phyloP scores from a whole-genome alignment of 2,329 filamentous ascomycete species.

The Zopfia rhizophila region DNA sequence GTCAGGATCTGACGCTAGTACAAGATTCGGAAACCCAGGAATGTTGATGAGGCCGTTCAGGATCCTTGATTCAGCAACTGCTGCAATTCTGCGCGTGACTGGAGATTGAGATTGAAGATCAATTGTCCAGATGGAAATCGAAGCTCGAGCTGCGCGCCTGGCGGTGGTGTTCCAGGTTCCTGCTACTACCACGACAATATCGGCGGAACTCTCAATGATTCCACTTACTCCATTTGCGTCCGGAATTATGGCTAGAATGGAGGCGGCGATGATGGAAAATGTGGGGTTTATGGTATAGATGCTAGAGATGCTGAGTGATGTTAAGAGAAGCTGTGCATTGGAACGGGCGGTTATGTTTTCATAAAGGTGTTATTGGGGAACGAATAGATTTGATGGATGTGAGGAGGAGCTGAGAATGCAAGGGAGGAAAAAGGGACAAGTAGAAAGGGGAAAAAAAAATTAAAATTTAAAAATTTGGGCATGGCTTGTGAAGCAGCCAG shows the following conservation, averaged over 20 bases:
- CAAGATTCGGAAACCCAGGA: constrained; percentile 10
- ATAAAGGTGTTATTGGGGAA: constrained; percentile 2
- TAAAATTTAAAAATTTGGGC: no score
- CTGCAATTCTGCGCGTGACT: background rate
- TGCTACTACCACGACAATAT: constrained; percentile 6
- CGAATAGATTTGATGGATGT: background rate
- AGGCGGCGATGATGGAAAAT: background rate
- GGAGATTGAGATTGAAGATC: constrained; percentile 3
- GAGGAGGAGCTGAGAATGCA: background rate
- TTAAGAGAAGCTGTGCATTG: constrained; percentile 7
- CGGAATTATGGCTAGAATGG: constrained; percentile 6
- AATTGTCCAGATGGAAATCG: constrained; percentile 9
- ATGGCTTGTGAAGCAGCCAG: no score
- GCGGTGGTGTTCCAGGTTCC: constrained; percentile 6
- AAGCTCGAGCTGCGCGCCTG: background rate
- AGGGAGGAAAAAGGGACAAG: background rate
- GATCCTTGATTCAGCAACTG: constrained; percentile 1
- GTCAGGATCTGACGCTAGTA: no score
- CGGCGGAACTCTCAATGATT: constrained; percentile 2
- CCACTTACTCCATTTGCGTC: constrained; percentile 7
- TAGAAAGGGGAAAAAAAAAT: no score
- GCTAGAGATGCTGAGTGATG: constrained; percentile 3
- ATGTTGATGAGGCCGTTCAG: constrained; percentile 9
- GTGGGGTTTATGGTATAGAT: constrained; percentile 1
- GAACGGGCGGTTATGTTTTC: constrained; percentile 9